Percentiles rank a stretch among this genome's conserved stretches.
phyloP scores from a whole-genome alignment of 2,329 filamentous ascomycete species.

The Xylariaceae sp. region DNA sequence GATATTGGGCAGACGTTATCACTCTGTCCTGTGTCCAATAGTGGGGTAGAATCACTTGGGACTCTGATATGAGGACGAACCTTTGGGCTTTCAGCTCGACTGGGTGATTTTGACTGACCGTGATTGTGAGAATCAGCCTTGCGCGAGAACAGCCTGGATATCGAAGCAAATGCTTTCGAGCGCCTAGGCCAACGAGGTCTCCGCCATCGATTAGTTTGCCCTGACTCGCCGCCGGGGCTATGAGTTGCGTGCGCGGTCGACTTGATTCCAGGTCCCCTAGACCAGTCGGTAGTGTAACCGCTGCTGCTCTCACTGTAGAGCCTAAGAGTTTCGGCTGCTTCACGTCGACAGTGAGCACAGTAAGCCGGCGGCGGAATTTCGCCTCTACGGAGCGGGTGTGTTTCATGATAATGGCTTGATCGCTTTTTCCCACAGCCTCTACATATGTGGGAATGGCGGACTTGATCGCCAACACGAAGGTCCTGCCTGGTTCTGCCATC shows the following conservation, averaged over 20 bases:
- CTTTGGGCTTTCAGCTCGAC: constrained; percentile 13
- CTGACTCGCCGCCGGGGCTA: background rate
- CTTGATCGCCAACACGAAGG: constrained; percentile 16
- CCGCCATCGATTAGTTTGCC: background rate
- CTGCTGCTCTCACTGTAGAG: too few relatives aligned
- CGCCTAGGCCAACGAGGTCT: constrained; percentile 8
- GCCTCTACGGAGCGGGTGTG: constrained; percentile 23
- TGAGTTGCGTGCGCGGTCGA: too few relatives aligned
- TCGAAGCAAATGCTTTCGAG: constrained; percentile 5
- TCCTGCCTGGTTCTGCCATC: background rate
- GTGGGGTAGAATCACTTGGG: too few relatives aligned
- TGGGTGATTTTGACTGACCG: constrained; percentile 1
- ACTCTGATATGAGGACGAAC: too few relatives aligned
- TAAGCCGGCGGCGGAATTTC: constrained; percentile 23
- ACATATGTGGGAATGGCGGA: constrained; percentile 24
- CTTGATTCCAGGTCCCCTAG: too few relatives aligned
- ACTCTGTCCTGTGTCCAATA: too few relatives aligned
- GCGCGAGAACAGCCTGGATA: constrained; percentile 13
- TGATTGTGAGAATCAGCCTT: background rate
- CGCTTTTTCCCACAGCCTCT: constrained; percentile 24
- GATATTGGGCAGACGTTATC: too few relatives aligned
- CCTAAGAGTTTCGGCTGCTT: constrained; percentile 8
- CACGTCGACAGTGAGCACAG: constrained; percentile 19
- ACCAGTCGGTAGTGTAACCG: too few relatives aligned
- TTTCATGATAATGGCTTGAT: constrained; percentile 21